Percentiles rank a stretch among this genome's conserved stretches.
phyloP scores from a whole-genome alignment of 371 early-diverging fungal genomes.

The Haplosporangium sp. region DNA sequence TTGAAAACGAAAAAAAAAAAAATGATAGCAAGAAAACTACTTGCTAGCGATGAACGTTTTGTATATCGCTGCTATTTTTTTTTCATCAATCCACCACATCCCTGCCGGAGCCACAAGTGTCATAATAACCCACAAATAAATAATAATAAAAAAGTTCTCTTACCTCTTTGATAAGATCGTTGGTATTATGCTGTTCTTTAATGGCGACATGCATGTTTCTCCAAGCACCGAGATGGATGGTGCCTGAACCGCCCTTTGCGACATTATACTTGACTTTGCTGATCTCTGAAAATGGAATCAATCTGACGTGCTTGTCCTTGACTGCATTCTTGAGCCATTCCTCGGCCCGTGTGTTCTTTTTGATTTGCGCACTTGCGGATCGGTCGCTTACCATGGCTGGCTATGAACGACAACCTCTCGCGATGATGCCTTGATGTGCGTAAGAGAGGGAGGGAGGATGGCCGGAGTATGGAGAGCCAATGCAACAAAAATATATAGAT shows the following conservation, averaged over 20 bases:
- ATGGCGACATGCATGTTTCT: constrained; percentile 55
- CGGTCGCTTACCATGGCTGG: constrained; percentile 47
- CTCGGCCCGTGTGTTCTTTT: constrained; percentile 52
- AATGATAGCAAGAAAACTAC: no score
- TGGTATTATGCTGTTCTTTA: constrained; percentile 55
- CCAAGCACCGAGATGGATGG: constrained; percentile 55
- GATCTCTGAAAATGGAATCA: constrained; percentile 55
- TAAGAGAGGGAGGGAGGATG: no score
- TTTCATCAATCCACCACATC: no score
- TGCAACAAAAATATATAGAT: no score
- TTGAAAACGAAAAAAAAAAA: no score
- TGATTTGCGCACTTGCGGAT: constrained; percentile 47
- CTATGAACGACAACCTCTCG: neutral
- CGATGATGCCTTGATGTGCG: no score
- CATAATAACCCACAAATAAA: neutral
- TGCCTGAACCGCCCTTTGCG: constrained; percentile 52
- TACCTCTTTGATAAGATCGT: constrained; percentile 56
- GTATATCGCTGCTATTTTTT: neutral
- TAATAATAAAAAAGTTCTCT: neutral
- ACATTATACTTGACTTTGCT: constrained; percentile 55
- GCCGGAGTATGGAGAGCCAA: no score
- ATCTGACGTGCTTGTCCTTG: constrained; percentile 51
- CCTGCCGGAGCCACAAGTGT: no score
- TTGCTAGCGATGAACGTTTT: neutral
- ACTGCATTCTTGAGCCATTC: constrained; percentile 55